Percentiles rank a stretch among this genome's conserved stretches.
Conservation (phyloP, 495 filamentous ascomycete genomes). For the Hyaloscypha finlandica region DNA sequence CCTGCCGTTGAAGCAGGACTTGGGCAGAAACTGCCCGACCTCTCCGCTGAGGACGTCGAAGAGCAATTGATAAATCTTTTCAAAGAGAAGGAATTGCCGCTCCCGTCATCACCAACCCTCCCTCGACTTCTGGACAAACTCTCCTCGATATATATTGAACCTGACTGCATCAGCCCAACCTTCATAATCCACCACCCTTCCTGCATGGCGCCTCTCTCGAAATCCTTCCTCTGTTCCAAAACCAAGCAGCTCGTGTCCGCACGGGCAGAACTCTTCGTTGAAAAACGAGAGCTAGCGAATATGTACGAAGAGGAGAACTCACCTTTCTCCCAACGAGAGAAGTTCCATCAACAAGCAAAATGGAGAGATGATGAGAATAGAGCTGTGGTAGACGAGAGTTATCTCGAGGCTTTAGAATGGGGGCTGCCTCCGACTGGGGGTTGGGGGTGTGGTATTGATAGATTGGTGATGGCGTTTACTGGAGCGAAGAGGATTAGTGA, state of each 20-base stretch:
- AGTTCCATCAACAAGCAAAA: conserved; percentile 63
- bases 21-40: conserved; percentile 66
- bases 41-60: conserved; percentile 56
- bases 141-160: conserved; percentile 74
- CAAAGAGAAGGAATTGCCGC: conserved; percentile 48
- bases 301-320: conserved; percentile 98
- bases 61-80: conserved; percentile 60
- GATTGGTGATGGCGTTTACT: conserved; percentile 84
- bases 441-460: conserved; percentile 92
- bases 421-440: conserved; percentile 92
- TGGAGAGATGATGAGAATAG: conserved; percentile 42
- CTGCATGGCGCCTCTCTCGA: conserved; percentile 88
- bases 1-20: conserved; percentile 70
- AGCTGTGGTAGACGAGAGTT: conserved; percentile 72
- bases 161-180: conserved; percentile 67
- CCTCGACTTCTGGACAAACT: conserved; percentile 85
- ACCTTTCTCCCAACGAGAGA: conserved; percentile 80
- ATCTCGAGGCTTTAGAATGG: conserved; percentile 79
- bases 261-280: conserved; percentile 86
- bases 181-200: conserved; percentile 92
- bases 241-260: conserved; percentile 70
- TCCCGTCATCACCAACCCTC: conserved; percentile 60
- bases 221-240: conserved; percentile 67
- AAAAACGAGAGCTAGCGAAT: conserved; percentile 80
- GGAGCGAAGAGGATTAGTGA: conserved; percentile 77